Evolutionary conservation across 1,284 basidiomycete species (phyloP).

Genomic region (Chalciporus sp.): DNA sequence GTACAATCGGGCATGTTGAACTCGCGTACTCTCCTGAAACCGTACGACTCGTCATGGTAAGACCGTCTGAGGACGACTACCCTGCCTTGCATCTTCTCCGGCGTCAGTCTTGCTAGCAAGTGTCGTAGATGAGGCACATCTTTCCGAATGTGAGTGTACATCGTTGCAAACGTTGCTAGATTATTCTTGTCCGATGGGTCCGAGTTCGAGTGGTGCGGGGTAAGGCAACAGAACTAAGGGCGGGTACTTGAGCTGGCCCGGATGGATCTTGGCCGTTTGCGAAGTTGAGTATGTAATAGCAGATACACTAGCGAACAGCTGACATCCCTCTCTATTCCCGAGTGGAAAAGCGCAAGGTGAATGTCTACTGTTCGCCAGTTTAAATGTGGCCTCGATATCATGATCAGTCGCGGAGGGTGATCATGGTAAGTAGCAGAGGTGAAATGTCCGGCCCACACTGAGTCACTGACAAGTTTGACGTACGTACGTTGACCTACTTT

Average conservation of each 20-base stretch:
- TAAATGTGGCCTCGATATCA: too few relatives aligned
- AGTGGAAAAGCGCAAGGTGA: too few relatives aligned
- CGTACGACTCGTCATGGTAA: conserved; percentile 86
- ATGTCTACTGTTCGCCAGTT: too few relatives aligned
- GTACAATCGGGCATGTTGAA: conserved; percentile 77
- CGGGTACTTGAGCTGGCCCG: not conserved
- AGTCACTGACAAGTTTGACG: too few relatives aligned
- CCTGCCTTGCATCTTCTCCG: conserved; percentile 8
- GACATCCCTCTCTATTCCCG: too few relatives aligned
- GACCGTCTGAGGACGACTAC: conserved; percentile 29
- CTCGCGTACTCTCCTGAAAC: conserved; percentile 67
- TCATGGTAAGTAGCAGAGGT: too few relatives aligned
- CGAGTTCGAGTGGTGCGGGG: not conserved
- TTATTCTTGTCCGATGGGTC: not conserved
- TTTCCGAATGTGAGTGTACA: conserved; percentile 20
- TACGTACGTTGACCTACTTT: too few relatives aligned
- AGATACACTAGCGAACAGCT: not conserved
- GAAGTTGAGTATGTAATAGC: conserved; percentile 10
- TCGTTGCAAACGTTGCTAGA: conserved; percentile 3
- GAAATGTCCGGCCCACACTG: too few relatives aligned
- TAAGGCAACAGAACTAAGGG: not conserved
- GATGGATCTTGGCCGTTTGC: conserved; percentile 20
- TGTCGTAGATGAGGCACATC: conserved; percentile 10
- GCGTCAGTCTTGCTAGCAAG: conserved; percentile 12
- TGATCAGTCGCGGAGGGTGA: too few relatives aligned